These are phyloP conservation scores for Soucietia sequanensis DNA, from an alignment of 805 yeast genomes.

Conservation along the genomic window DNA sequence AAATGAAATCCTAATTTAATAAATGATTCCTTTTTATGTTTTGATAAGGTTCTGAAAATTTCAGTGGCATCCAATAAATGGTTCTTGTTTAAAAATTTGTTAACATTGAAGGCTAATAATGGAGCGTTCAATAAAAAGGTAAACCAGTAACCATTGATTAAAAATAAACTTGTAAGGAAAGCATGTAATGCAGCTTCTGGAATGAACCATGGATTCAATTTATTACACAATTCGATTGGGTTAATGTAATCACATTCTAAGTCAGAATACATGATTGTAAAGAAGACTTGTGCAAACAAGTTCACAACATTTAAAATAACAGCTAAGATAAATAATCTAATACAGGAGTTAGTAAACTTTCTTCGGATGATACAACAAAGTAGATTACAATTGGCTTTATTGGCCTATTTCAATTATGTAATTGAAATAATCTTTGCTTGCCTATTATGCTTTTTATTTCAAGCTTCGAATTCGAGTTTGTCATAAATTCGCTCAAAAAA, in stretches of 20 bases:
- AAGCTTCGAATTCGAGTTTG: too few relatives aligned
- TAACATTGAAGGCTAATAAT: slow-evolving; percentile 76
- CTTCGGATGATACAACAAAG: neutral
- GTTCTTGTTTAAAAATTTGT: slow-evolving; percentile 74
- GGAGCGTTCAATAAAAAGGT: slow-evolving; percentile 82
- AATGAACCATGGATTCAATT: slow-evolving; percentile 80
- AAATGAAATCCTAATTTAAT: slow-evolving; percentile 89
- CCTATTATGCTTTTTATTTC: too few relatives aligned
- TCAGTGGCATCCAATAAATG: slow-evolving; percentile 95
- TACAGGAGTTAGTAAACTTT: too few relatives aligned
- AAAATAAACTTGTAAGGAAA: slow-evolving; percentile 62
- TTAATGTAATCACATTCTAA: slow-evolving; percentile 95
- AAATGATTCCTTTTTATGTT: slow-evolving; percentile 90
- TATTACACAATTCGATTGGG: slow-evolving; percentile 94
- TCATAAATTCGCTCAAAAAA: too few relatives aligned
- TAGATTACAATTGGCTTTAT: too few relatives aligned
- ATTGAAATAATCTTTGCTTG: too few relatives aligned
- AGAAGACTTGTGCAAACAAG: slow-evolving; percentile 88
- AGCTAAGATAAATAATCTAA: slow-evolving; percentile 67
- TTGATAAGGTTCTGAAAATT: slow-evolving; percentile 89
- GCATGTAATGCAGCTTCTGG: slow-evolving; percentile 91
- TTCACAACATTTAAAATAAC: slow-evolving; percentile 83
- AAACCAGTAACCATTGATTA: slow-evolving; percentile 91
- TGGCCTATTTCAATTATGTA: too few relatives aligned
- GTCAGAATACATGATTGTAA: slow-evolving; percentile 93